Evolutionary conservation across 208 protist species (phyloP), one percentile per base, ranked within the genome.

Genomic region (Polymyxa betae): DNA sequence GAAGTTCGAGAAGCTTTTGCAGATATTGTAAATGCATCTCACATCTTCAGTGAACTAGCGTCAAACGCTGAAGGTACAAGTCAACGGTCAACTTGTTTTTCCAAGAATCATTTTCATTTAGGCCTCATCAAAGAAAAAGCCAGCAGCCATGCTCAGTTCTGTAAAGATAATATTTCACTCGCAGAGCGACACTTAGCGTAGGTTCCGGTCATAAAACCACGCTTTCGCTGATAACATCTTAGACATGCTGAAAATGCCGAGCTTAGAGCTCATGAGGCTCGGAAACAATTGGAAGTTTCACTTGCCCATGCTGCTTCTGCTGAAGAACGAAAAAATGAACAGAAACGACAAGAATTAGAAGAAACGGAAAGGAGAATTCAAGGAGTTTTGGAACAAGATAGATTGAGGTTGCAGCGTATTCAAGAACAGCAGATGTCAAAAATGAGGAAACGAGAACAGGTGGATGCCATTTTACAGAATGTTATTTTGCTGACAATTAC

Each of bases 161-260:
- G 72, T 82, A 35, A 82, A 20, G 5, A 5, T 5, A 38, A 5
- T 38, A 5, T 35, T 35, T 5, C 5, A 38, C n/a, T 43, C 5
- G 72, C 72, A 16, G 10, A 82, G 40, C 72, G 72, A 40, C 72
- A 82, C 72, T 35, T 82, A 5, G 72, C n/a, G 72, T 82, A 82
- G 54, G n/a, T 35, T n/a, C 5, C n/a, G 5, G 35, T 35, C 16
- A 20, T 43, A 16, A 43, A 45, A 12, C 5, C 5, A 45, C n/a
- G 72, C 35, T 82, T 43, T 82, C 72, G n/a, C n/a, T 82, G n/a
- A 35, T 35, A 82, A 40, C 35, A 43, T 5, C 35, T 5, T 16
- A 82, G 72, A n/a, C 35, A 82, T 43, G 72, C 72, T 5, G 72
- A 82, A 82, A 82, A 82, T 20, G 35, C 16, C 40, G 72, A 82